phyloP scores from a whole-genome alignment of 139 green algal species.

The Closterium sp. region DNA sequence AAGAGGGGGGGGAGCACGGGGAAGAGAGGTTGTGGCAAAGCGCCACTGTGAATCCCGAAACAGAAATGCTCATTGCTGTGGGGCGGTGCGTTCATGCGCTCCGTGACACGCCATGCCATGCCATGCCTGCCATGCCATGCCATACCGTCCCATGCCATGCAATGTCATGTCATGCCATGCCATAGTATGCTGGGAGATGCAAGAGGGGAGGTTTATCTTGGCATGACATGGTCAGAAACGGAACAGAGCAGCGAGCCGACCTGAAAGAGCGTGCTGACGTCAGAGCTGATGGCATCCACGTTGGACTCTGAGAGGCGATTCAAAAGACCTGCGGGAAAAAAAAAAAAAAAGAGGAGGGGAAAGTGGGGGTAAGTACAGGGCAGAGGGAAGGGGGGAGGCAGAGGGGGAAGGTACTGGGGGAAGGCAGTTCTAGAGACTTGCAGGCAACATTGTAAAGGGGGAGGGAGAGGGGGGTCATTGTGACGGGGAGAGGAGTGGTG shows the following conservation, averaged over 20 bases:
- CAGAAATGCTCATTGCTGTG: too few species aligned
- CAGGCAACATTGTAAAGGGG: too few species aligned
- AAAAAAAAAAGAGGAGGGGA: neutral
- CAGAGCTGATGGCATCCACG: slow-evolving; percentile 48
- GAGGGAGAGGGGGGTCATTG: neutral
- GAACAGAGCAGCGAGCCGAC: neutral
- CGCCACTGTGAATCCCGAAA: too few species aligned
- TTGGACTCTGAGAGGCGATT: slow-evolving; percentile 54
- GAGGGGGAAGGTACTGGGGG: neutral
- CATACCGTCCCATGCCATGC: too few species aligned
- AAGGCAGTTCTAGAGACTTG: neutral
- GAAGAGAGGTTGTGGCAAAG: too few species aligned
- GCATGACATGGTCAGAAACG: too few species aligned
- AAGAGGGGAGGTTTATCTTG: neutral
- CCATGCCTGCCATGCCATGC: too few species aligned
- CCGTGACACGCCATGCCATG: too few species aligned
- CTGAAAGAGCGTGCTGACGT: slow-evolving; percentile 41
- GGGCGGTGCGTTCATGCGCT: too few species aligned
- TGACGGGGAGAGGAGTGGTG: neutral
- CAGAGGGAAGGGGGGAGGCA: neutral
- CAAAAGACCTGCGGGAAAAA: slow-evolving; percentile 49
- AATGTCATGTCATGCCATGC: too few species aligned
- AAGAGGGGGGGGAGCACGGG: too few species aligned
- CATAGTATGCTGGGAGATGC: too few species aligned
- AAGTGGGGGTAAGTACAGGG: neutral